Base-by-base conservation (phyloP, 495 filamentous ascomycete species). In the Immersiella caudata region DNA sequence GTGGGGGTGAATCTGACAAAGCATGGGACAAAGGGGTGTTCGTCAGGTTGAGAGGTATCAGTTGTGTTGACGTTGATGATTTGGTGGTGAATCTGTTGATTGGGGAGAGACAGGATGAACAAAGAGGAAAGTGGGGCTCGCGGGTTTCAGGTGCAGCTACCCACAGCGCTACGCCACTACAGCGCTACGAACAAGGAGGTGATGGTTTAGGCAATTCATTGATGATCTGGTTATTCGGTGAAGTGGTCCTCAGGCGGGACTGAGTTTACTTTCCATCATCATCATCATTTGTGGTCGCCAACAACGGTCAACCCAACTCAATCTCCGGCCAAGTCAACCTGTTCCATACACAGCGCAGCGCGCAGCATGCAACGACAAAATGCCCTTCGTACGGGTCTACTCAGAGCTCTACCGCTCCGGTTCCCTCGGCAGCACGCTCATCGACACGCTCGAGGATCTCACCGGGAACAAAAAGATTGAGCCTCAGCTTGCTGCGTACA, bases 361-460 rank as follows among this genome's bases (percentile, higher is more conserved):
- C 40, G 40, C 4, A 18, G 12, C 33, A 5, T 6, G 5, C 33
- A 46, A 46, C 40, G 29, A 33, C 40, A 46, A 46, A 2, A 46
- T 46, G 40, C 9, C 9, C 11, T 14, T 18, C 40, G 40, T 6
- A 14, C 40, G 11, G 11, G 40, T 46, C 2, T 46, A 46, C 16
- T 46, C 40, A 2, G 40, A 60, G 7, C 51, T 65, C 55, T 65
- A 58, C 63, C 63, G 63, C 22, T 55, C 22, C 22, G 63, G 63
- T 18, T 57, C 22, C 27, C 63, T 65, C 1, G 63, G 63, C 12
- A 11, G 6, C 0, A 2, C 63, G 0, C 52, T 65, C 14, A 65
- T 65, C 52, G 52, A 65, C 20, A 21, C 63, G 11, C 20, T 65
- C 24, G 52, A 65, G 51, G 63, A 65, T 5, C 29, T 65, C 26